phyloP scores from a whole-genome alignment of 371 early-diverging fungal species.

The Rhizomucor pusillus region DNA sequence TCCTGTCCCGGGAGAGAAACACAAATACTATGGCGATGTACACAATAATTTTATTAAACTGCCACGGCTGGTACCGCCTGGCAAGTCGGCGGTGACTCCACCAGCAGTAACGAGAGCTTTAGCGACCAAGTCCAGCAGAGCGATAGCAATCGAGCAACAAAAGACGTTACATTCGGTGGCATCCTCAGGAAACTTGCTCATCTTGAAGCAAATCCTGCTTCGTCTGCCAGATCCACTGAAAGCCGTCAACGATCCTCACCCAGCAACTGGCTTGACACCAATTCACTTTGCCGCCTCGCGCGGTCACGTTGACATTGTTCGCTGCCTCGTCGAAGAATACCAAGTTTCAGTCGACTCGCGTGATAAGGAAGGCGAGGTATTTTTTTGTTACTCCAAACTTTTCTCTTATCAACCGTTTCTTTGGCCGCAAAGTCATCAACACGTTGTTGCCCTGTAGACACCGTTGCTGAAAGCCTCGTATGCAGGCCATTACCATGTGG shows the following conservation, averaged over 20 bases:
- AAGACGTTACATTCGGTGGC: slow-evolving; percentile 33
- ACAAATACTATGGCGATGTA: slow-evolving; percentile 62
- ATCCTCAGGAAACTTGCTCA: slow-evolving; percentile 33
- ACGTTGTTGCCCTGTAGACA: slow-evolving; percentile 48
- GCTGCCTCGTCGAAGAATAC: slow-evolving; percentile 60
- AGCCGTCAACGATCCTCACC: slow-evolving; percentile 45
- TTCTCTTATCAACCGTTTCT: background rate
- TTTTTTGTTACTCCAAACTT: background rate
- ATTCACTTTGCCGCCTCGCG: slow-evolving; percentile 73
- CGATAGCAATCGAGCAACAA: slow-evolving; percentile 15
- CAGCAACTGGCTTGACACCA: slow-evolving; percentile 64
- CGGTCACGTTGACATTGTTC: slow-evolving; percentile 67
- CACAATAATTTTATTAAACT: slow-evolving; percentile 57
- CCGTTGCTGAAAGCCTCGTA: slow-evolving; percentile 79
- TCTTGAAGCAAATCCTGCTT: slow-evolving; percentile 30
- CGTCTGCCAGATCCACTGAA: slow-evolving; percentile 34
- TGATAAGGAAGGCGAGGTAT: slow-evolving; percentile 78
- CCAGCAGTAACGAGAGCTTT: slow-evolving; percentile 1
- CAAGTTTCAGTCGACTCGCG: slow-evolving; percentile 64
- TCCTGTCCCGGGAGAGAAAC: slow-evolving; percentile 63
- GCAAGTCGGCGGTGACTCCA: slow-evolving; percentile 1
- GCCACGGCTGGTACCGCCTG: slow-evolving; percentile 16
- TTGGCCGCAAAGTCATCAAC: background rate
- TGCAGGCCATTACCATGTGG: slow-evolving; percentile 63
- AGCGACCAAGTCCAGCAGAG: background rate